Base-by-base conservation (phyloP, 2,329 filamentous ascomycete genomes). In the Sclerotinia sclerotiorum region DNA sequence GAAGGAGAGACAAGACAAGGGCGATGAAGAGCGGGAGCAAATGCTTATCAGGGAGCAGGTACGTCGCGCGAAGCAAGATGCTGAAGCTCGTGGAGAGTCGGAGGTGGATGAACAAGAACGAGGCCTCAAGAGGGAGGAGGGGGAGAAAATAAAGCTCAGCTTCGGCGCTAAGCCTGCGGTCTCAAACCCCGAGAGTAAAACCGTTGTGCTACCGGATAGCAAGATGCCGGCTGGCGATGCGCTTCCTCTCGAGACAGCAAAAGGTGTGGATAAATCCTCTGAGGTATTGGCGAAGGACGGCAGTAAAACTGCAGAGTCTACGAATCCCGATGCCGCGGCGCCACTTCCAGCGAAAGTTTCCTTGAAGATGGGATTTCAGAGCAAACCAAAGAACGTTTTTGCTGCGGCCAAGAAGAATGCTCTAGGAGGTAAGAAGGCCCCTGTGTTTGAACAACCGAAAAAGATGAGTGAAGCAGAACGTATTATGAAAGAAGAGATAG, bases 1-100 rank as follows among this genome's bases (percentile, higher is more conserved):
- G 77, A 94, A 93, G 79, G 94, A 97, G 78, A 86, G 91, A 67
- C 89, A 94, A 79, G 94, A 97, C 75, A 92, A 91, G 73, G 93
- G 93, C 2, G 94, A 97, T 74, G 94, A 98, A 78, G 92, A 96
- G 80, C 81, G 93, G 61, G 94, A 98, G 80, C 90, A 94, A 79
- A 87, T 86, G 76, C 84, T 94, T 82, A 89, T 99, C 56, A 85
- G 86, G 74, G 90, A 92, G 76, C 95, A 98, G 83, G 91, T 98
- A 61, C 87, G 87, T 78, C 84, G 91, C 69, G 94, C 94, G 2
- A 84, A 88, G 74, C 85, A 84, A 70, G 85, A 86, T 62, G 85
- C 84, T 4, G 83, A 85, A 68, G 79, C 79, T 27, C 79, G 81
- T 19, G 78, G 79, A 0, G 79, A 80, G 1, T 79, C 77, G 7